phyloP scores from a whole-genome alignment of 768 basidiomycete genomes.

The Psilocybe subaeruginosa region DNA sequence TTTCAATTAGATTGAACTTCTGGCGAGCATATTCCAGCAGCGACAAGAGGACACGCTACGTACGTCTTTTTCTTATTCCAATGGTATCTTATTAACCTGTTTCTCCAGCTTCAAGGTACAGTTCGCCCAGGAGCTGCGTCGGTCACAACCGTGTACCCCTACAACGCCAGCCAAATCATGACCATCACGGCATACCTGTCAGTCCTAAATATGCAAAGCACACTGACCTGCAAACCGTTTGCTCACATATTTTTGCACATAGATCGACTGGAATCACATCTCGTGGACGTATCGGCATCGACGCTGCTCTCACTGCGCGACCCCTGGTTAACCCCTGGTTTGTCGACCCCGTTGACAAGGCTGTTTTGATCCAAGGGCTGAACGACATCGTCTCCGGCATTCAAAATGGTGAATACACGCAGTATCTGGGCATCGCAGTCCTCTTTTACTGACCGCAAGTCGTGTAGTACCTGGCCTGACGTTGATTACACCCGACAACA shows the following conservation, averaged over 20 bases:
- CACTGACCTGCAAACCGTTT: neutral
- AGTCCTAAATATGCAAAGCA: slow-evolving; percentile 9
- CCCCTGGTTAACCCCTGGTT: slow-evolving; percentile 62
- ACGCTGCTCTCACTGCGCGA: slow-evolving; percentile 49
- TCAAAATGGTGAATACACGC: slow-evolving; percentile 37
- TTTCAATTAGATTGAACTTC: slow-evolving; percentile 52
- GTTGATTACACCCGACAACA: slow-evolving; percentile 63
- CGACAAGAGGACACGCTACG: slow-evolving; percentile 45
- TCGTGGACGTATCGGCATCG: slow-evolving; percentile 63
- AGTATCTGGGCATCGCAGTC: slow-evolving; percentile 1
- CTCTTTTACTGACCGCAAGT: neutral
- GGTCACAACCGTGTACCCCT: slow-evolving; percentile 50
- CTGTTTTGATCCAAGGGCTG: slow-evolving; percentile 49
- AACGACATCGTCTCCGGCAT: slow-evolving; percentile 49
- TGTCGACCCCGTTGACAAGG: slow-evolving; percentile 57
- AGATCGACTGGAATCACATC: slow-evolving; percentile 66
- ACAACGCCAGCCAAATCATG: slow-evolving; percentile 58
- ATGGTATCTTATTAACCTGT: neutral
- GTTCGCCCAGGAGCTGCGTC: slow-evolving; percentile 62
- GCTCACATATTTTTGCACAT: neutral
- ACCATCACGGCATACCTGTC: slow-evolving; percentile 66
- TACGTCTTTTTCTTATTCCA: neutral
- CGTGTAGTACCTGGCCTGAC: slow-evolving; percentile 49
- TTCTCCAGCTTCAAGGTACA: slow-evolving; percentile 58
- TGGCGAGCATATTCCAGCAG: slow-evolving; percentile 55